Conservation (phyloP, 306 rosid genomes). For the Inga laurina region DNA sequence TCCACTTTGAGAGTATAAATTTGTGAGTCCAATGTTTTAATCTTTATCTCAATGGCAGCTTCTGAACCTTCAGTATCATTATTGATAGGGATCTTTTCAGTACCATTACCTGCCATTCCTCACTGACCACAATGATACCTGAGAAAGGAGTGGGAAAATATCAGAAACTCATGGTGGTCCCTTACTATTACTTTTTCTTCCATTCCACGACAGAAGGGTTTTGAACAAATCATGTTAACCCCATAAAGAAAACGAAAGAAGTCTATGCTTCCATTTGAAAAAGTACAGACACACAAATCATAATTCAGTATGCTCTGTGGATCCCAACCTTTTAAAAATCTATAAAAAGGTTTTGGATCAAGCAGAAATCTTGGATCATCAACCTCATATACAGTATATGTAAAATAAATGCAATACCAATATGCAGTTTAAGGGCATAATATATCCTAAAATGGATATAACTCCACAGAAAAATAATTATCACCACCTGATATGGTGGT, state of each 20-base stretch:
- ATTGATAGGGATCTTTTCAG: slow-evolving; percentile 39
- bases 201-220: slow-evolving; percentile 20
- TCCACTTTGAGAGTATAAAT: slow-evolving; percentile 92
- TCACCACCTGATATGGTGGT: slow-evolving; percentile 19
- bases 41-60: slow-evolving; percentile 83
- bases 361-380: slow-evolving; percentile 24
- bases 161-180: slow-evolving; percentile 6
- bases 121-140: slow-evolving; percentile 40
- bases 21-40: slow-evolving; percentile 92
- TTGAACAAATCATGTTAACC: slow-evolving; percentile 15
- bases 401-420: slow-evolving; percentile 10
- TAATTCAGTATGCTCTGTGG: slow-evolving; percentile 13
- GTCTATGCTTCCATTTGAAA: slow-evolving; percentile 17
- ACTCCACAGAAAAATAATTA: slow-evolving; percentile 8
- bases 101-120: slow-evolving; percentile 71
- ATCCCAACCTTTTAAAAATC: background rate
- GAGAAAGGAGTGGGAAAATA: slow-evolving; percentile 5
- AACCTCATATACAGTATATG: background rate
- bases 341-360: slow-evolving; percentile 7
- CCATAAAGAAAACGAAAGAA: slow-evolving; percentile 16
- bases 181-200: background rate
- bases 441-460: background rate
- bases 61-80: slow-evolving; percentile 62
- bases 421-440: background rate
- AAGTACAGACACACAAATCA: background rate